Evolutionary conservation across 805 yeast genomes (phyloP).

Genomic region (Teunomyces atbi): DNA sequence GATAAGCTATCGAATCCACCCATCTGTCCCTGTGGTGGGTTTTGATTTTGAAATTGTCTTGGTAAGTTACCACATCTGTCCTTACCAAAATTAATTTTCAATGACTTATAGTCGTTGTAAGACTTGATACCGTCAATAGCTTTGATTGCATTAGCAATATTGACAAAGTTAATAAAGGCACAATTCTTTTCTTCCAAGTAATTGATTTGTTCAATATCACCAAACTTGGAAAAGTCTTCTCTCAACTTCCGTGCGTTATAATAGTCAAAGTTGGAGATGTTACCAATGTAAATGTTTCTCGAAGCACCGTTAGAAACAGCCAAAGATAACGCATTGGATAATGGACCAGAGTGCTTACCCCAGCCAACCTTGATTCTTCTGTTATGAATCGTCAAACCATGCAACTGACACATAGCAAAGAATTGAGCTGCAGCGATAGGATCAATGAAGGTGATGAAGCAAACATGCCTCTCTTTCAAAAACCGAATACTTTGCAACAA

Average conservation of each 20-base stretch:
- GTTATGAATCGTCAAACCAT: constrained; percentile 83
- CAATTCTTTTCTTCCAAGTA: constrained; percentile 80
- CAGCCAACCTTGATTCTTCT: constrained; percentile 91
- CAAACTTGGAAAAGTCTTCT: constrained; percentile 74
- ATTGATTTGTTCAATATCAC: constrained; percentile 94
- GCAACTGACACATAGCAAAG: constrained; percentile 88
- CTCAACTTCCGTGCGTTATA: constrained; percentile 63
- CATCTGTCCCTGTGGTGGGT: constrained; percentile 5
- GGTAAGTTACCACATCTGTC: constrained; percentile 90
- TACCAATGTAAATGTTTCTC: constrained; percentile 87
- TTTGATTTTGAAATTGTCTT: constrained; percentile 56
- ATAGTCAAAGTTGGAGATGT: constrained; percentile 49
- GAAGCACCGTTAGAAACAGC: constrained; percentile 95
- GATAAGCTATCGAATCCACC: constrained; percentile 16
- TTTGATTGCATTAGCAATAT: constrained; percentile 84
- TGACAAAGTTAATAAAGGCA: constrained; percentile 88
- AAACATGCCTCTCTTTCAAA: constrained; percentile 81
- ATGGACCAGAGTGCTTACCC: constrained; percentile 96
- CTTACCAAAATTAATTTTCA: constrained; percentile 59
- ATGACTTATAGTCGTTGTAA: constrained; percentile 56
- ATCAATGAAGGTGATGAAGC: constrained; percentile 93
- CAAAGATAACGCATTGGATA: constrained; percentile 78
- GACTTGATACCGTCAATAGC: constrained; percentile 91
- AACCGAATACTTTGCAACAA: constrained; percentile 79
- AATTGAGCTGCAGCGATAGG: constrained; percentile 98